These are phyloP conservation scores for Phoma sp. DNA, from an alignment of 2,329 filamentous ascomycete genomes.

Conservation along the genomic window DNA sequence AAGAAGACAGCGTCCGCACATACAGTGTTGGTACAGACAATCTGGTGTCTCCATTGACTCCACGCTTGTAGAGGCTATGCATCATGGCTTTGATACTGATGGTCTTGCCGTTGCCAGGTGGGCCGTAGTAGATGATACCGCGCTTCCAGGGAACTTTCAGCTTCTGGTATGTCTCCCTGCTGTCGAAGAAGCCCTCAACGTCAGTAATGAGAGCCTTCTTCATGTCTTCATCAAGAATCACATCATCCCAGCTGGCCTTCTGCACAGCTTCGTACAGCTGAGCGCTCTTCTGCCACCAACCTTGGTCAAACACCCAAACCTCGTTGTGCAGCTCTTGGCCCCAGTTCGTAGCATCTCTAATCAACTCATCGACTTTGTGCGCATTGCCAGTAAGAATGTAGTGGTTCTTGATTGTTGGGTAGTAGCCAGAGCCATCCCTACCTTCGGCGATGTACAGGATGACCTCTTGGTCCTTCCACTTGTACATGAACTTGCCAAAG, in stretches of 20 bases:
- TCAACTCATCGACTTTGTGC: constrained; percentile 57
- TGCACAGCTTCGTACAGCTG: constrained; percentile 64
- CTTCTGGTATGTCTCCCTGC: constrained; percentile 63
- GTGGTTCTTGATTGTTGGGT: constrained; percentile 47
- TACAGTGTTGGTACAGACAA: constrained; percentile 61
- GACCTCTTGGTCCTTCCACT: constrained; percentile 54
- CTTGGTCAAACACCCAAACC: constrained; percentile 71
- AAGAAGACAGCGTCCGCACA: constrained; percentile 60
- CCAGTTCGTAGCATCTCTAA: constrained; percentile 65
- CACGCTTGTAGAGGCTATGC: constrained; percentile 65
- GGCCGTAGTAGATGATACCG: constrained; percentile 72
- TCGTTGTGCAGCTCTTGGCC: constrained; percentile 65
- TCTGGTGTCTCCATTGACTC: constrained; percentile 43
- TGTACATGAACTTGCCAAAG: constrained; percentile 57
- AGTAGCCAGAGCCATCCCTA: constrained; percentile 47
- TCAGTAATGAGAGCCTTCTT: constrained; percentile 71
- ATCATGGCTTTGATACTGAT: constrained; percentile 76
- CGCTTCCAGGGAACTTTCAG: constrained; percentile 75
- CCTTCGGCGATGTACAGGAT: constrained; percentile 54
- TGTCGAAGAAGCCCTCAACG: constrained; percentile 70
- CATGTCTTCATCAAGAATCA: constrained; percentile 71
- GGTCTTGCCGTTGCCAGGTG: constrained; percentile 71
- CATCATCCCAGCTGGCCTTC: constrained; percentile 66
- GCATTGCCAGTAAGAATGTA: constrained; percentile 53
- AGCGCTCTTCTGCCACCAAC: constrained; percentile 68